Evolutionary conservation across 2,329 filamentous ascomycete species (phyloP).

Genomic region (Phialophora expanda): DNA sequence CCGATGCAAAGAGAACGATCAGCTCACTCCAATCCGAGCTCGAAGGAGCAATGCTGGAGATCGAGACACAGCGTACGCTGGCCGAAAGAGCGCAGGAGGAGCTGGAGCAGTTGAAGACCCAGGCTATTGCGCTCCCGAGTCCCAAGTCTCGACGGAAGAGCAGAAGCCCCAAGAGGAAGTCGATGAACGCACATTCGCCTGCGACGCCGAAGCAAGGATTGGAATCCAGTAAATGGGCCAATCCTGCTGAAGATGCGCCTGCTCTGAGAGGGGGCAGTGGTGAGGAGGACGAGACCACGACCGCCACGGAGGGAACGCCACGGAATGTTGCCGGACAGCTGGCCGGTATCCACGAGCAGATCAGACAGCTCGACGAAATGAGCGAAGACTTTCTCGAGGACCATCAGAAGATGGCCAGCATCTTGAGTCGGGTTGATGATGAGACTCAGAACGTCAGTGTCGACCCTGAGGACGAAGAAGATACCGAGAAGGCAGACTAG

Average conservation of each 20-base stretch:
- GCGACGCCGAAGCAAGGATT: conserved; percentile 41
- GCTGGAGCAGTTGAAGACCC: conserved; percentile 24
- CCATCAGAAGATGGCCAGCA: conserved; percentile 41
- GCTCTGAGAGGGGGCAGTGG: conserved; percentile 39
- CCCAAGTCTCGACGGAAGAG: conserved; percentile 28
- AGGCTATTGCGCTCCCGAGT: conserved; percentile 25
- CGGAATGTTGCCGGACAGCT: conserved; percentile 45
- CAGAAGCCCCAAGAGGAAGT: conserved; percentile 35
- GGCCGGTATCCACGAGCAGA: conserved; percentile 48
- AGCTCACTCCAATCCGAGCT: conserved; percentile 41
- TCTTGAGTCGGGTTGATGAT: conserved; percentile 33
- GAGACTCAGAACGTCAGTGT: conserved; percentile 13
- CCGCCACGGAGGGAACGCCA: conserved; percentile 25
- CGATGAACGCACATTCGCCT: conserved; percentile 31
- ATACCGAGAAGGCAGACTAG: conserved; percentile 10
- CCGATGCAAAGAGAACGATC: conserved; percentile 37
- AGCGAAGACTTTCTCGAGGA: conserved; percentile 54
- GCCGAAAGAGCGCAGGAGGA: conserved; percentile 31
- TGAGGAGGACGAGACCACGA: conserved; percentile 37
- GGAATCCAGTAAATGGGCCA: conserved; percentile 51
- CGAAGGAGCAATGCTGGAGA: conserved; percentile 39
- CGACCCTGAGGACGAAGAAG: conserved; percentile 8
- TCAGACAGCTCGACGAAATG: conserved; percentile 42
- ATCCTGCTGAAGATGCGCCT: conserved; percentile 29
- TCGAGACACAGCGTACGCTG: conserved; percentile 30